phyloP scores from a whole-genome alignment of 805 yeast species.

The Saccharomycopsis capsularis region DNA sequence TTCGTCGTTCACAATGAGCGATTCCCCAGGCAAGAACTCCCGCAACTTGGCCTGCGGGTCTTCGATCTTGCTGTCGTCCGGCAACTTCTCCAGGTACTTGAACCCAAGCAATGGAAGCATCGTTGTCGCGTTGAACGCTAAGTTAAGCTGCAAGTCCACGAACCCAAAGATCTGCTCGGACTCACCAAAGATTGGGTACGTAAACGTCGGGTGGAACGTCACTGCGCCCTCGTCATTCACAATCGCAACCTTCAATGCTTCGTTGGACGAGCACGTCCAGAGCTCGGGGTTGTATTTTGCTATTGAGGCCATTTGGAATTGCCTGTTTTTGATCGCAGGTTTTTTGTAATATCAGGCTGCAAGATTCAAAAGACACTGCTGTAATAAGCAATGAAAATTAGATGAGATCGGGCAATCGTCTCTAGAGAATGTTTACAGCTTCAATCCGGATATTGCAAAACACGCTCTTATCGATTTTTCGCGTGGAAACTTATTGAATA shows the following conservation, averaged over 20 bases:
- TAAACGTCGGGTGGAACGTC: conserved; percentile 68
- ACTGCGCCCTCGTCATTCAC: conserved; percentile 55
- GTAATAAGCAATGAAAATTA: no score
- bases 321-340: no score
- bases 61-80: conserved; percentile 43
- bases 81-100: conserved; percentile 45
- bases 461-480: no score
- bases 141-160: conserved; percentile 54
- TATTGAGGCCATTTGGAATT: conserved; percentile 7
- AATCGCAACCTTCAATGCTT: conserved; percentile 51
- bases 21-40: conserved; percentile 51
- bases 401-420: no score
- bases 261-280: conserved; percentile 74
- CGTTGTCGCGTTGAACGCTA: conserved; percentile 68
- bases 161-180: conserved; percentile 85
- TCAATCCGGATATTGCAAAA: no score
- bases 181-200: conserved; percentile 92
- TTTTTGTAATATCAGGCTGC: no score
- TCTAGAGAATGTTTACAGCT: no score
- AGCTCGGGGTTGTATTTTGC: conserved; percentile 42
- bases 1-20: conserved; percentile 58
- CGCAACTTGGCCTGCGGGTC: conserved; percentile 52
- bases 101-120: conserved; percentile 67
- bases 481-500: no score
- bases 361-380: no score